A percentile compares a stretch with the other conserved stretches of the same genome.
These are phyloP conservation scores for Pythium insidiosum DNA, from an alignment of 352 stramenopile species.

Conservation along the genomic window DNA sequence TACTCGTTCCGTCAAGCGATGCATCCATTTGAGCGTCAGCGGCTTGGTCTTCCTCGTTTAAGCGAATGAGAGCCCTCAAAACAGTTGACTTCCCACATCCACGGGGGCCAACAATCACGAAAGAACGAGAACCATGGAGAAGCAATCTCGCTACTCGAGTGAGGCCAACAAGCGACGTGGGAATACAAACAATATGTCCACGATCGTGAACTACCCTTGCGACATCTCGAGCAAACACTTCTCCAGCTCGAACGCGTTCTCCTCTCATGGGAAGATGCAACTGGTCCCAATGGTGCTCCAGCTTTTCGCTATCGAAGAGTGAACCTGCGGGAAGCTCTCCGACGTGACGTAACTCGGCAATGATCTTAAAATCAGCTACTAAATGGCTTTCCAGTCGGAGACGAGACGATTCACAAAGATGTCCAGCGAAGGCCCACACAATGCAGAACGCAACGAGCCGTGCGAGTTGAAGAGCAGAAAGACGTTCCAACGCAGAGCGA, in stretches of 20 bases:
- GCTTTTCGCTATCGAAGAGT: too few relatives aligned
- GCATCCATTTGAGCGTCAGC: conserved; percentile 36
- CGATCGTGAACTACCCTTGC: too few relatives aligned
- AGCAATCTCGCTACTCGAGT: conserved; percentile 28
- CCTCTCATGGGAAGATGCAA: too few relatives aligned
- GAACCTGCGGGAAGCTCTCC: too few relatives aligned
- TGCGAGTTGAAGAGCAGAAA: conserved; percentile 15
- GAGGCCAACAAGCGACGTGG: too few relatives aligned
- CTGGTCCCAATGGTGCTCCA: too few relatives aligned
- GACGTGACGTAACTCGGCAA: too few relatives aligned
- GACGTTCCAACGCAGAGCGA: conserved; percentile 23
- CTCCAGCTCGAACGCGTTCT: too few relatives aligned
- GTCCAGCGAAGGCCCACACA: conserved; percentile 37
- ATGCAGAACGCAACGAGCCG: conserved; percentile 35
- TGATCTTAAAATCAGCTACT: conserved; percentile 26
- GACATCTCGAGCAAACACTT: too few relatives aligned
- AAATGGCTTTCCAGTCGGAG: conserved; percentile 44
- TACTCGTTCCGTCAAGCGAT: conserved; percentile 31
- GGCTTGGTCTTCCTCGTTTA: conserved; percentile 28
- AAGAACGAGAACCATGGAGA: conserved; percentile 27
- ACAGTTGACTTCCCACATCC: conserved; percentile 46
- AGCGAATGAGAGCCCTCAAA: conserved; percentile 23
- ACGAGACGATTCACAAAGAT: conserved; percentile 25
- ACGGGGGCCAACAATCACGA: conserved; percentile 32
- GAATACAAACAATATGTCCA: too few relatives aligned